Evolutionary conservation across 768 basidiomycete genomes (phyloP), one percentile per base, ranked within the genome.

Genomic region (Lactarius akahatsu): DNA sequence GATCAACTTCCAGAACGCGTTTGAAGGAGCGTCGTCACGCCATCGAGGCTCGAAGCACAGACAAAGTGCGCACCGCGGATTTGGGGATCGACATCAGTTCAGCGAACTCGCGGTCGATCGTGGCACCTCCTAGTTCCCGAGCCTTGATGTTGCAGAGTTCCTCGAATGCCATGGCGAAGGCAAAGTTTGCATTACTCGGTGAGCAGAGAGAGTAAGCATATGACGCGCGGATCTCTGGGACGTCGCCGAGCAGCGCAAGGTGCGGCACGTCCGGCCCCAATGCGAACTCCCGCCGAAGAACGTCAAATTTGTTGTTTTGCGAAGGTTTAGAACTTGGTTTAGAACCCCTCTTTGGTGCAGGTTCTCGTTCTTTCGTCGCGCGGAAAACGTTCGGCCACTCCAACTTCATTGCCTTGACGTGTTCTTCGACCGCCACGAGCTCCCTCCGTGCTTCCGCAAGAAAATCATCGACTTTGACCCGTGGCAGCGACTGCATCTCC

Each of bases 1-100:
- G 32, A 43, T 23, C 40, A 26, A 26, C 2, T 13, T 52, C 50
- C 50, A 26, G 50, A 52, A 52, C 26, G 50, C 1, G 26, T 52
- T 52, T 15, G 47, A n/a, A 11, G 13, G 52, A n/a, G n/a, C 16
- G 16, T 58, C 9, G 23, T 58, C 20, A 57, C 18, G 20, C 40
- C 18, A n/a, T 40, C 3, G 52, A 41, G 7, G 56, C 40, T 10
- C 54, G 62, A 56, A 63, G 30, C 11, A 58, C 58, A 2, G 62
- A 63, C 32, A 68, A 30, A n/a, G 64, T 50, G 64, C 67, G 66
- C 58, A 56, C 58, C 13, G 66, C 28, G n/a, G 3, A 2, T 58
- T 54, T 68, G 59, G 5, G 87, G 70, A 57, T 81, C 75, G 8
- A 81, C 77, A 26, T 81, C 55, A 45, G 78, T 77, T 58, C 54